A percentile compares a stretch with the other conserved stretches of the same genome.
These are phyloP conservation scores for Elsinoe arachidis DNA, from an alignment of 2,329 filamentous ascomycete genomes.

Conservation along the genomic window DNA sequence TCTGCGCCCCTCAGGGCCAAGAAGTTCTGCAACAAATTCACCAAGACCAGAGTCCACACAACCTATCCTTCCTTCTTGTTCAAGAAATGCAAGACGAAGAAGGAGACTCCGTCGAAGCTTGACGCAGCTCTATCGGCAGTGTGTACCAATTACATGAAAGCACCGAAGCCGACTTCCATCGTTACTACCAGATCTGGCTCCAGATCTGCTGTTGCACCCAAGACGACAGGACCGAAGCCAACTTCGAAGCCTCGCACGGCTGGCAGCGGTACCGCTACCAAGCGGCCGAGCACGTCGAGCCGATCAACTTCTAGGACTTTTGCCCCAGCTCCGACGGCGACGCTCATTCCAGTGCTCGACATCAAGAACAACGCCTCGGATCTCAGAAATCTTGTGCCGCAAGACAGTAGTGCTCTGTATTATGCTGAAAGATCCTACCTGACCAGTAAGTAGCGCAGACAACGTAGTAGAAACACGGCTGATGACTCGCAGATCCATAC, in stretches of 20 bases:
- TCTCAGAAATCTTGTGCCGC: background rate
- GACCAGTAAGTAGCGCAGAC: background rate
- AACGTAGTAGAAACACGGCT: background rate
- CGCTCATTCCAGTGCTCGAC: background rate
- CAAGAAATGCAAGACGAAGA: background rate
- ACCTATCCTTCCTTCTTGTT: background rate
- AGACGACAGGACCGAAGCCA: background rate
- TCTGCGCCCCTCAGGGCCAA: background rate
- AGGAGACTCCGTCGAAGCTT: background rate
- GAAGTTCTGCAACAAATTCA: background rate
- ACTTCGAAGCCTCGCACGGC: background rate
- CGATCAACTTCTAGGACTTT: background rate
- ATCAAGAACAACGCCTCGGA: background rate
- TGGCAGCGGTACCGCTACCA: no score
- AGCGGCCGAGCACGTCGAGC: background rate
- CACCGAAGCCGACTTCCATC: background rate
- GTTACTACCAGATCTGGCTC: background rate
- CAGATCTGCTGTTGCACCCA: background rate
- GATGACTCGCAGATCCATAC: background rate
- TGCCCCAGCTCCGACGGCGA: background rate
- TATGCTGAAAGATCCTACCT: slow-evolving; percentile 1
- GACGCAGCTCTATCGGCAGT: background rate
- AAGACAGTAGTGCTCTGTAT: background rate
- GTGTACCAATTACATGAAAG: background rate
- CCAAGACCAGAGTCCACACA: background rate